Base-by-base conservation (phyloP, 306 rosid genomes). In the Argentina anserina region DNA sequence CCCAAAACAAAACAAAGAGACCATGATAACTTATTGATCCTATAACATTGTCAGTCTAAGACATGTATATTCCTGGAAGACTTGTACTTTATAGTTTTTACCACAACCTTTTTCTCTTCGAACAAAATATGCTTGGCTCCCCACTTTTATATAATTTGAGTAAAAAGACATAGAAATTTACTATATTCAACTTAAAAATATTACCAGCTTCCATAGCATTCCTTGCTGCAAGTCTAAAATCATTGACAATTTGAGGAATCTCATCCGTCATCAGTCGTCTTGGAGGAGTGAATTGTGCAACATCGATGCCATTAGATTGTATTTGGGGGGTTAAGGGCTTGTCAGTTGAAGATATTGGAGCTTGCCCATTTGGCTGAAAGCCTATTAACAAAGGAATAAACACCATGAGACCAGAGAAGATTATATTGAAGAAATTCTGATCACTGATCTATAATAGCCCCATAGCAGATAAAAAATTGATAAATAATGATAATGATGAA, bases 151-250 rank as follows among this genome's bases (percentile, higher is more conserved):
- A n/a, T 21, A n/a, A n/a, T n/a, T n/a, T n/a, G n/a, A n/a, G n/a
- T n/a, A n/a, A n/a, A n/a, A n/a, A n/a, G n/a, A n/a, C n/a, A n/a
- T n/a, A n/a, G n/a, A n/a, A n/a, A n/a, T n/a, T n/a, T n/a, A n/a
- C n/a, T 0, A 6, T 25, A 52, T 21, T 36, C 15, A 20, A 55
- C 31, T 18, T 25, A 6, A 28, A 31, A 25, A 46, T 69, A 34
- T 78, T 74, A 90, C 97, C 97, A 50, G 94, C 97, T 88, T 90
- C 86, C 6, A 90, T 90, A 28, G 92, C 92, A 67, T 85, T 87
- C 59, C 80, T 79, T 33, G 90, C 87, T 7, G 90, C 92, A 41
- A 71, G 76, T 72, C 86, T 82, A 65, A 86, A 90, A 74, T 90
- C 83, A 39, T 88, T 77, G 29, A 86, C 97, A 66, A 88, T 28